Conservation (phyloP, 768 basidiomycete species). For the Naganishia randhawae region DNA sequence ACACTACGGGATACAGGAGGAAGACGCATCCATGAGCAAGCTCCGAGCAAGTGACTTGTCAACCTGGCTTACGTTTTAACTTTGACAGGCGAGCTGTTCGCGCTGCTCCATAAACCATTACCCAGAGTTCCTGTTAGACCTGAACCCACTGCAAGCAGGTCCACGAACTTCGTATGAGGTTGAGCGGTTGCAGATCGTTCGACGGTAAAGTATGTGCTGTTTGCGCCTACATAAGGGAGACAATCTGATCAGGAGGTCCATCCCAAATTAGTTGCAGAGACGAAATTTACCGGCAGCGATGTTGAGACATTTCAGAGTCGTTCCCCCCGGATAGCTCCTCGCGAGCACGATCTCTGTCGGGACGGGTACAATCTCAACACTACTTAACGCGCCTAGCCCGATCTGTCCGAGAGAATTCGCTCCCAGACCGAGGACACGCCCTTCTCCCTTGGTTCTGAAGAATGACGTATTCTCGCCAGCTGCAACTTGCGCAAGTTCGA, state of each 20-base stretch:
- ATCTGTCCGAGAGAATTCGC: conserved; percentile 86
- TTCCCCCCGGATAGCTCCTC: conserved; percentile 57
- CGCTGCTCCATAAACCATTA: conserved; percentile 62
- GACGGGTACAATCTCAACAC: conserved; percentile 66
- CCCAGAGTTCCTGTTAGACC: conserved; percentile 66
- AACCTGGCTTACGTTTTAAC: conserved; percentile 58
- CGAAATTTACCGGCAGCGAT: conserved; percentile 61
- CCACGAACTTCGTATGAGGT: conserved; percentile 45
- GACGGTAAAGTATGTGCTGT: conserved; percentile 72
- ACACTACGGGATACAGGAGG: too few relatives aligned
- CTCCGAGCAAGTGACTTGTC: not conserved
- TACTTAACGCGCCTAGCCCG: conserved; percentile 65
- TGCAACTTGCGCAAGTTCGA: conserved; percentile 65
- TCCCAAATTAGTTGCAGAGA: conserved; percentile 10
- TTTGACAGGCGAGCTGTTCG: conserved; percentile 65
- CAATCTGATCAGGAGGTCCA: not conserved
- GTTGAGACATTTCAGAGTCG: conserved; percentile 61
- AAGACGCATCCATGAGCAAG: not conserved
- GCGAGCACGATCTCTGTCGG: conserved; percentile 81
- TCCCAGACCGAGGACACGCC: conserved; percentile 80
- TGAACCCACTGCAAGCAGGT: conserved; percentile 73
- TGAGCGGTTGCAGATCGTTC: conserved; percentile 56
- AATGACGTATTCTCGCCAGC: conserved; percentile 72
- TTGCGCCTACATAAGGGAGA: conserved; percentile 58
- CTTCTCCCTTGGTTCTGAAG: conserved; percentile 60